Conservation (phyloP, 768 basidiomycete genomes). For the Thelephora aurantiotincta region DNA sequence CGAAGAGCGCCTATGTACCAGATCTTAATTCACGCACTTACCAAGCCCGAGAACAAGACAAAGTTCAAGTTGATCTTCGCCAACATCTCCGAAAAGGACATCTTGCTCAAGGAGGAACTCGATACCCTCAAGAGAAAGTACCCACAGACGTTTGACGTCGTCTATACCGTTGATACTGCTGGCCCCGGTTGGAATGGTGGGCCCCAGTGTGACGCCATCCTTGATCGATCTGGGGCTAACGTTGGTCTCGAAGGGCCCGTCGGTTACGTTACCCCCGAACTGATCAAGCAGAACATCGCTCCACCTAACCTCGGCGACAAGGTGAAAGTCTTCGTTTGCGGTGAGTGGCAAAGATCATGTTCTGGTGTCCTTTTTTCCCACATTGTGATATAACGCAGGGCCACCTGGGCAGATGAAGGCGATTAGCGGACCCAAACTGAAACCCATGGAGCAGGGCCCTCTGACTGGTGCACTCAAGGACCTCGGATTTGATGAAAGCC, state of each 20-base stretch:
- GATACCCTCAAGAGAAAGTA: constrained; percentile 55
- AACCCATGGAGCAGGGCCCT: constrained; percentile 75
- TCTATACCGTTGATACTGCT: constrained; percentile 80
- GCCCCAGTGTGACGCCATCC: constrained; percentile 1
- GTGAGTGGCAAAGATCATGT: constrained; percentile 24
- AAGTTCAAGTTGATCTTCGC: constrained; percentile 89
- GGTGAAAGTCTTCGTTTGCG: constrained; percentile 83
- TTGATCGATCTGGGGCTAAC: not conserved
- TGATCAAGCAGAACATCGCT: constrained; percentile 63
- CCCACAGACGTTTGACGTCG: constrained; percentile 61
- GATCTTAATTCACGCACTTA: constrained; percentile 58
- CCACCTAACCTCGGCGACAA: constrained; percentile 54
- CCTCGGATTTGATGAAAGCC: constrained; percentile 71
- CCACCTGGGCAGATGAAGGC: constrained; percentile 86
- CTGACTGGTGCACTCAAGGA: constrained; percentile 77
- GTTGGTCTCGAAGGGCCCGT: constrained; percentile 28
- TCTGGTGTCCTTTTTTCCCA: constrained; percentile 2
- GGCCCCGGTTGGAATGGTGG: constrained; percentile 44
- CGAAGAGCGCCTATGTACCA: constrained; percentile 74
- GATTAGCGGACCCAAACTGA: constrained; percentile 71
- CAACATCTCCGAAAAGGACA: constrained; percentile 83
- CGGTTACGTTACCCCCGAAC: constrained; percentile 62
- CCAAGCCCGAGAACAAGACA: constrained; percentile 74
- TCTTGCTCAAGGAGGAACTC: constrained; percentile 71
- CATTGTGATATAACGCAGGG: constrained; percentile 23